A percentile compares a stretch with the other conserved stretches of the same genome.
These are phyloP conservation scores for Ceratocystis smalleyi DNA, from an alignment of 2,329 filamentous ascomycete genomes.

Conservation along the genomic window DNA sequence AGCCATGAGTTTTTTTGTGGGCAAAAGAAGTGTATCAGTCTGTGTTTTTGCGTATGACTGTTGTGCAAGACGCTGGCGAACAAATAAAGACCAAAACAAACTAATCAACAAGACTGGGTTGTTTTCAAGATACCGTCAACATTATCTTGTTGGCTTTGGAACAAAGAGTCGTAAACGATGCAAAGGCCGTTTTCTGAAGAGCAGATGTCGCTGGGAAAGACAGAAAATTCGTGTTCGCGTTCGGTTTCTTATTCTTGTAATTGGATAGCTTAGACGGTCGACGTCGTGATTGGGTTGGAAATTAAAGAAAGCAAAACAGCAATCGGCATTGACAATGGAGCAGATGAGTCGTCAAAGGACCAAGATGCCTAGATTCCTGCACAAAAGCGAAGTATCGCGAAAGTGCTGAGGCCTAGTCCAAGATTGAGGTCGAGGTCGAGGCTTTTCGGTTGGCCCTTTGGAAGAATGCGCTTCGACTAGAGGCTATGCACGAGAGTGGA, in stretches of 20 bases:
- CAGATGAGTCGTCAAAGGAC: neutral
- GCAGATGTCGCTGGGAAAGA: neutral
- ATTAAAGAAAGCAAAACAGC: constrained; percentile 1
- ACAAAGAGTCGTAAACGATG: neutral
- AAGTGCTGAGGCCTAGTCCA: neutral
- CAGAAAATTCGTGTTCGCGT: neutral
- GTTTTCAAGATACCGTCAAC: neutral
- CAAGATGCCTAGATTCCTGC: neutral
- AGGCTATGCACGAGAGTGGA: neutral
- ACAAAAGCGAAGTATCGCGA: neutral
- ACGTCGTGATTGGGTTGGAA: constrained; percentile 2
- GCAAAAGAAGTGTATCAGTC: neutral
- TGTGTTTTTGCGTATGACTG: neutral
- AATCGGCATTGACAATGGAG: neutral
- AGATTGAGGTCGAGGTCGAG: neutral
- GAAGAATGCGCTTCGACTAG: neutral
- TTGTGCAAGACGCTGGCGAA: neutral
- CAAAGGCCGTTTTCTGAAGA: neutral
- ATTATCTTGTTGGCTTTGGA: neutral
- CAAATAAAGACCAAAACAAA: neutral
- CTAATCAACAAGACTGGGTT: too few relatives aligned
- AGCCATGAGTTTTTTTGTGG: neutral
- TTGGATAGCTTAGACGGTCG: neutral
- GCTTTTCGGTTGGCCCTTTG: neutral
- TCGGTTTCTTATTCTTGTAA: neutral